Base-by-base conservation (phyloP, 768 basidiomycete species). In the Bullera alba region DNA sequence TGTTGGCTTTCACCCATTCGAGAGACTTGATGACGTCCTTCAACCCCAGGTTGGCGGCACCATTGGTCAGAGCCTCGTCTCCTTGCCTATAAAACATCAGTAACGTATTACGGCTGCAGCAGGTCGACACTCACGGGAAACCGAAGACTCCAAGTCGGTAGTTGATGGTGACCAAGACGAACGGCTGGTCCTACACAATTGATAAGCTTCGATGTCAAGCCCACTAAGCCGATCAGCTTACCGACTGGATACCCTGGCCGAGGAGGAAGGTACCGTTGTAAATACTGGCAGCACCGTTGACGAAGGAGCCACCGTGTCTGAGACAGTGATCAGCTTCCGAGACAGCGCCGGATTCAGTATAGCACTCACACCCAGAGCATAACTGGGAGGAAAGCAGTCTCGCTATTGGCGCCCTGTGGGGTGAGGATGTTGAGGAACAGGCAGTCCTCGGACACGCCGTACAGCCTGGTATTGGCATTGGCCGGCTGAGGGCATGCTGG, bases 1-100 rank as follows among this genome's bases (percentile, higher is more conserved):
- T 80, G 57, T 86, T 83, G n/a, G 81, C 73, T 53, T 83, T 78
- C 0, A 85, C 71, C 67, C 83, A 86, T 15, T 72, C 57, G 0
- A 87, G 68, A 0, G 82, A 82, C 27, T 76, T 72, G 1, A 76
- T 72, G 67, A 85, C 82, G 63, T 86, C 84, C 28, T 72, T 73
- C 15, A 84, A 69, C 14, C 83, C 83, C 2, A 76, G 76, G 54
- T 84, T 83, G 23, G 57, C 63, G 5, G 63, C 58, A 2, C 51
- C 54, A 27, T 61, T 62, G 23, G 54, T 55, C 12, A 59, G 62
- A 17, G 60, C 53, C 25, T 63, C 61, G 2, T 48, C 53, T 15
- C 70, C 70, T 28, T 53, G 49, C 27, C 61, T 63, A 28, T 22
- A 43, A 34, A 14, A 1, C 2, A 43, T 48, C 45, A 51, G 54